These are phyloP conservation scores for Kandelia obovata DNA, from an alignment of 345 rosid species.

Conservation along the genomic window DNA sequence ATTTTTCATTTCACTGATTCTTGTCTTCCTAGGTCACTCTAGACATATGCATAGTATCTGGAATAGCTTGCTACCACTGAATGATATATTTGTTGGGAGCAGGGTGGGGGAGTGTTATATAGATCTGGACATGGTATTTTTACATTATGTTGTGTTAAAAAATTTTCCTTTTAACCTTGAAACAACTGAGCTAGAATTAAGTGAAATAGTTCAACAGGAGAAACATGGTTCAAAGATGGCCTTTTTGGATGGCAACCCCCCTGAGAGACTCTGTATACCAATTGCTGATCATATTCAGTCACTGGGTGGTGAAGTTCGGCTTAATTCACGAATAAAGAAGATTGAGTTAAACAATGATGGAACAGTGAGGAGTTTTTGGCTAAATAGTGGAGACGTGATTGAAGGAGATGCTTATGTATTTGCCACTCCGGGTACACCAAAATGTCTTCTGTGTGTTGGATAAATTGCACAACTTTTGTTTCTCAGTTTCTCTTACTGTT, in stretches of 20 bases:
- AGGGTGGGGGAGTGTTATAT: neutral
- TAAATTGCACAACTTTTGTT: neutral
- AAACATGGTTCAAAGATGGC: slow-evolving; percentile 99
- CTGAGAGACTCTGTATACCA: slow-evolving; percentile 92
- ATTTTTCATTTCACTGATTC: neutral
- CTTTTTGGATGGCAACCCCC: slow-evolving; percentile 94
- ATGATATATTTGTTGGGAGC: neutral
- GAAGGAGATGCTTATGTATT: slow-evolving; percentile 86
- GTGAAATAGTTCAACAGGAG: slow-evolving; percentile 48
- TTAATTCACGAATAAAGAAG: slow-evolving; percentile 73
- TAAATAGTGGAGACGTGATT: slow-evolving; percentile 56
- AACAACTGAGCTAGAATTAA: slow-evolving; percentile 14
- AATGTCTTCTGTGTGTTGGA: neutral
- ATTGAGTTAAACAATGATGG: slow-evolving; percentile 79
- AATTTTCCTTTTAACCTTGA: neutral
- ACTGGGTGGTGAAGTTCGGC: slow-evolving; percentile 74
- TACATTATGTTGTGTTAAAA: neutral
- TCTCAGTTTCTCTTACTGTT: slow-evolving; percentile 16
- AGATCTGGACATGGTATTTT: neutral
- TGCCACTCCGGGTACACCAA: slow-evolving; percentile 75
- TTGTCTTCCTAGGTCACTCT: neutral
- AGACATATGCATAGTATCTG: neutral
- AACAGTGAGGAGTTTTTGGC: slow-evolving; percentile 65
- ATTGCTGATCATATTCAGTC: slow-evolving; percentile 69
- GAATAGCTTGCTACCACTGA: neutral